Conservation (phyloP, 495 filamentous ascomycete species). For the Neurospora discreta region DNA sequence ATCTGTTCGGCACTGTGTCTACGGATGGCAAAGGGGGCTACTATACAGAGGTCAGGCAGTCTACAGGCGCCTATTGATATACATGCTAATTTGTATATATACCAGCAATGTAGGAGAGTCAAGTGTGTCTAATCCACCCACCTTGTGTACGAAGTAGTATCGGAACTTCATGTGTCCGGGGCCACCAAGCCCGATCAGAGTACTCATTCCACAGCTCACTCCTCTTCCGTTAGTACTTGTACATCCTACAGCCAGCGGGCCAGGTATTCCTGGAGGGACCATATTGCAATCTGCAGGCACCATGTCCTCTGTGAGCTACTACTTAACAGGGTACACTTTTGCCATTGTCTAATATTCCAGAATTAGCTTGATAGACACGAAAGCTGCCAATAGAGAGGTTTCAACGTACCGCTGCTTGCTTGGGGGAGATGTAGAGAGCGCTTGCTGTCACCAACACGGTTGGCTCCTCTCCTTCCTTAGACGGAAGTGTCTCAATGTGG, state of each 20-base stretch:
- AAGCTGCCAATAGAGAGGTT: not conserved
- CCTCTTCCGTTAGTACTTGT: not conserved
- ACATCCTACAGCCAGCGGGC: not conserved
- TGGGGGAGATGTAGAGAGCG: slow-evolving; percentile 85
- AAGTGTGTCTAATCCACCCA: not conserved
- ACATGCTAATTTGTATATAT: not conserved
- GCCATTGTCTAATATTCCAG: slow-evolving; percentile 26
- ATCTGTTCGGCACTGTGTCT: not conserved
- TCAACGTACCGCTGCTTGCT: slow-evolving; percentile 57
- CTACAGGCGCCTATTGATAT: not conserved
- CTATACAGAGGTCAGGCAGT: not conserved
- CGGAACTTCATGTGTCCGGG: not conserved
- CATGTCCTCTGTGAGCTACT: slow-evolving; percentile 1
- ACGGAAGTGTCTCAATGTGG: slow-evolving; percentile 69
- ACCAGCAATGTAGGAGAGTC: not conserved
- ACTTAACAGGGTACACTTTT: slow-evolving; percentile 31
- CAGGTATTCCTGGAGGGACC: not conserved
- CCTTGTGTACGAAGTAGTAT: not conserved
- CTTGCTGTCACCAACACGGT: slow-evolving; percentile 32
- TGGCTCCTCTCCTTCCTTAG: slow-evolving; percentile 25
- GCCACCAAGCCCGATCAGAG: not conserved
- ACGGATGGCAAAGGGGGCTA: not conserved
- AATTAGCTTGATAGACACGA: not conserved
- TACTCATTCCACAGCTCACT: not conserved
- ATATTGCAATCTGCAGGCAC: not conserved